Conservation (phyloP, 768 basidiomycete species). For the Fistulinella prunicolor region DNA sequence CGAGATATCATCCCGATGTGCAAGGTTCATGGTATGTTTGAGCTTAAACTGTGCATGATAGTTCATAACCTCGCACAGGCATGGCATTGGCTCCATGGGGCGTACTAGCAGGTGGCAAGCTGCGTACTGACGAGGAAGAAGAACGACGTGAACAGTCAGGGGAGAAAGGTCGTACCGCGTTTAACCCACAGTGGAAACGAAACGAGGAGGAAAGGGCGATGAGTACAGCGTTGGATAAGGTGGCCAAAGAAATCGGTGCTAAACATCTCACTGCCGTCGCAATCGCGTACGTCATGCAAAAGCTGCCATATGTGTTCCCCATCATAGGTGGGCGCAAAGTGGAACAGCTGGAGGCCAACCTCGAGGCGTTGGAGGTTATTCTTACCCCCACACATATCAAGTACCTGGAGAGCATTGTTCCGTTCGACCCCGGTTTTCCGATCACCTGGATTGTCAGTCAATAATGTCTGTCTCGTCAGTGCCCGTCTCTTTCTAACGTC, state of each 20-base stretch:
- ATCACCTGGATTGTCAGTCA: background rate
- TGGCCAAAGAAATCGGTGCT: constrained; percentile 27
- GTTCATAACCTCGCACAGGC: background rate
- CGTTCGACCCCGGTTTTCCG: constrained; percentile 50
- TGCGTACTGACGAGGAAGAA: constrained; percentile 29
- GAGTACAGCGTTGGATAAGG: constrained; percentile 45
- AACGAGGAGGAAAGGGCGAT: constrained; percentile 43
- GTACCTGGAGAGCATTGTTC: constrained; percentile 40
- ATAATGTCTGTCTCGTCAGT: background rate
- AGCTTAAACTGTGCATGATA: constrained; percentile 1
- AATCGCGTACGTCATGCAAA: background rate
- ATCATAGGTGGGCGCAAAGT: constrained; percentile 53
- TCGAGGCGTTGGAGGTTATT: constrained; percentile 47
- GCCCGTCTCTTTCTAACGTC: background rate
- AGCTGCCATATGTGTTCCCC: constrained; percentile 36
- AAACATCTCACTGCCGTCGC: background rate
- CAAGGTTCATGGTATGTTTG: constrained; percentile 32
- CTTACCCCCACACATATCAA: constrained; percentile 46
- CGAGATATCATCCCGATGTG: constrained; percentile 47
- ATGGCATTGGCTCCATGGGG: constrained; percentile 35
- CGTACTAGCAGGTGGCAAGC: constrained; percentile 26
- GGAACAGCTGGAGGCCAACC: constrained; percentile 48
- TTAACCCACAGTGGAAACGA: constrained; percentile 41
- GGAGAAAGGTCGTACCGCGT: constrained; percentile 39
- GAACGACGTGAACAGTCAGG: constrained; percentile 18